A percentile compares a stretch with the other conserved stretches of the same genome.
Evolutionary conservation across 2,329 filamentous ascomycete genomes (phyloP).

Genomic region (Zopfia rhizophila): DNA sequence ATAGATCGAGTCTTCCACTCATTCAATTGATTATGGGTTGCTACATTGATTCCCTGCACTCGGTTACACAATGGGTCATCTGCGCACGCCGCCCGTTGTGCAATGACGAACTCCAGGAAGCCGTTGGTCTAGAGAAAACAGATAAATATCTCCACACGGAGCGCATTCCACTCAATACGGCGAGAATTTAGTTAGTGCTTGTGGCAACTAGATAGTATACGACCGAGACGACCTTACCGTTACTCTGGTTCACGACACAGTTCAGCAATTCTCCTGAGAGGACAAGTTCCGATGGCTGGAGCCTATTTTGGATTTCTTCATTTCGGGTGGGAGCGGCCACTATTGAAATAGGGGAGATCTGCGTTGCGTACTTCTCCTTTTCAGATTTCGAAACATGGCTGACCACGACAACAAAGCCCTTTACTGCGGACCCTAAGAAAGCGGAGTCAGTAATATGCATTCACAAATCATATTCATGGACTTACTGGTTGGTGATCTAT

Average conservation of each 20-base stretch:
- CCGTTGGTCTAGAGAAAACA: conserved; percentile 16
- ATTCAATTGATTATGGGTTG: too few relatives aligned
- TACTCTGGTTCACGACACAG: conserved; percentile 27
- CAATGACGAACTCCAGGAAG: conserved; percentile 33
- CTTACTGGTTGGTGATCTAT: too few relatives aligned
- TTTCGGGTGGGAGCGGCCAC: conserved; percentile 40
- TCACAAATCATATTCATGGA: neutral
- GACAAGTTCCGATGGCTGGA: neutral
- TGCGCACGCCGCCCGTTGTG: conserved; percentile 27
- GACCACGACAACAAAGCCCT: neutral
- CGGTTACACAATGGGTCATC: conserved; percentile 28
- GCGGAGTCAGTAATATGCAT: conserved; percentile 7
- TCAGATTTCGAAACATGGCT: conserved; percentile 51
- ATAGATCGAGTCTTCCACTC: too few relatives aligned
- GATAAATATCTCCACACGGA: conserved; percentile 21
- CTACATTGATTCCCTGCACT: too few relatives aligned
- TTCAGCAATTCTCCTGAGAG: conserved; percentile 23
- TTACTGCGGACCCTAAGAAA: neutral
- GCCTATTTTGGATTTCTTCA: neutral
- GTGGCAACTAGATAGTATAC: conserved; percentile 23
- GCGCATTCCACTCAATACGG: conserved; percentile 11
- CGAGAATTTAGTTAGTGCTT: conserved; percentile 17
- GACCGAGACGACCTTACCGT: conserved; percentile 16
- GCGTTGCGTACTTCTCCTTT: conserved; percentile 54
- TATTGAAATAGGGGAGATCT: conserved; percentile 48